These are phyloP conservation scores for Croton laevigatus DNA, from an alignment of 441 rosid species.

Conservation along the genomic window DNA sequence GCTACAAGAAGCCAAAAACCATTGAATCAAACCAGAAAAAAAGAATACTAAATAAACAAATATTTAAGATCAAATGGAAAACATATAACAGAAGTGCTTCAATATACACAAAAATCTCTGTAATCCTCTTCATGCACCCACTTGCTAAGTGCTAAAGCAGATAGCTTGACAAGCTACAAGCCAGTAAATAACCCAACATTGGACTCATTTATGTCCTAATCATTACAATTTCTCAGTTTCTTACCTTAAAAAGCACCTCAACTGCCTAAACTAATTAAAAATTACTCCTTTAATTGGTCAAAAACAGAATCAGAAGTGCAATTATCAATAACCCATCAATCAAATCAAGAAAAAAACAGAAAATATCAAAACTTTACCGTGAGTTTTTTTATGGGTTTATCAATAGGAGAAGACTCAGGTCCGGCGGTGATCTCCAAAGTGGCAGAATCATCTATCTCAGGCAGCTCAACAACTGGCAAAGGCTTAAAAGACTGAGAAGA, in stretches of 20 bases:
- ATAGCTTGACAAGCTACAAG: too few relatives aligned
- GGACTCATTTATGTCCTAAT: not conserved
- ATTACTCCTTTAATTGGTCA: too few relatives aligned
- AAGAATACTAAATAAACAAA: too few relatives aligned
- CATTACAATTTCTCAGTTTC: not conserved
- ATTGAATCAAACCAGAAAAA: too few relatives aligned
- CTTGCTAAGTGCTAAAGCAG: too few relatives aligned
- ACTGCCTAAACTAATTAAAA: too few relatives aligned
- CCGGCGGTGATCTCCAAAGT: conserved; percentile 43
- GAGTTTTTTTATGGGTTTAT: conserved; percentile 41
- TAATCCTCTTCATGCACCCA: too few relatives aligned
- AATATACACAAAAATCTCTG: too few relatives aligned
- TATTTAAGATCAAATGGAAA: too few relatives aligned
- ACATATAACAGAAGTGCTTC: too few relatives aligned
- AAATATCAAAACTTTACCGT: conserved; percentile 37
- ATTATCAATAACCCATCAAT: not conserved
- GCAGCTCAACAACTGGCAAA: conserved; percentile 62
- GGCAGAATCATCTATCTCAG: conserved; percentile 29
- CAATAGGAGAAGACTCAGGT: conserved; percentile 17
- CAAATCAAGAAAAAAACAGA: not conserved
- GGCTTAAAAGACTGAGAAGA: conserved; percentile 66
- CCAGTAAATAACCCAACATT: not conserved
- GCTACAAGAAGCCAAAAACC: too few relatives aligned
- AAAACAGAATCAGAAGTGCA: too few relatives aligned
- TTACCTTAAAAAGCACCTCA: not conserved